These are phyloP conservation scores for Yamadazyma phyllophila DNA, from an alignment of 805 yeast genomes.

Conservation along the genomic window DNA sequence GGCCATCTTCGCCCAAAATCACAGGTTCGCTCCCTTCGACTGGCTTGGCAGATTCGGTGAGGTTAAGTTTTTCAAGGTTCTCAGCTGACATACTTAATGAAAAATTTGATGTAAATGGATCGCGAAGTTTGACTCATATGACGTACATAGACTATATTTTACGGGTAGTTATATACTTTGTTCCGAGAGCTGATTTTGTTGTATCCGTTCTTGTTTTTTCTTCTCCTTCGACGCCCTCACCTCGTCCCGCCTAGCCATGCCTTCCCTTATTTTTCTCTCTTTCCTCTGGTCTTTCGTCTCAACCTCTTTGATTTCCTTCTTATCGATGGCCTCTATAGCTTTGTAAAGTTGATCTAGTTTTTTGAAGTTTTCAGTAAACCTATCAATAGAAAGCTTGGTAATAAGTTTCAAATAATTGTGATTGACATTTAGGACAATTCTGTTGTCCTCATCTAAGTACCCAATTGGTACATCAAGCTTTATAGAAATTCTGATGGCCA, in stretches of 20 bases:
- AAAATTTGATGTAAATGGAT: conserved; percentile 3
- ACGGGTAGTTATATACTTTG: not conserved
- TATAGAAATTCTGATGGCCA: conserved; percentile 75
- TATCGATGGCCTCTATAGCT: conserved; percentile 36
- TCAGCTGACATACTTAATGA: conserved; percentile 17
- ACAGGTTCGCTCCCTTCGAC: conserved; percentile 12
- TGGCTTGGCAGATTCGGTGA: conserved; percentile 1
- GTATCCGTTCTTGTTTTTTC: not conserved
- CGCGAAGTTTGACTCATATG: not conserved
- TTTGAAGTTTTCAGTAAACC: conserved; percentile 63
- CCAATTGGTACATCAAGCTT: conserved; percentile 79
- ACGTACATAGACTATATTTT: not conserved
- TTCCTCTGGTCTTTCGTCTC: conserved; percentile 62
- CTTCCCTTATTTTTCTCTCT: conserved; percentile 52
- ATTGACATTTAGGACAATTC: conserved; percentile 45
- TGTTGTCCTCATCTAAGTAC: conserved; percentile 31
- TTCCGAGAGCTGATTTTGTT: not conserved
- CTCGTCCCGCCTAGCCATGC: conserved; percentile 36
- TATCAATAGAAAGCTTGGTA: conserved; percentile 54
- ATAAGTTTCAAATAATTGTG: conserved; percentile 50
- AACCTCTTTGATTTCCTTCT: not conserved
- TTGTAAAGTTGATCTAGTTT: conserved; percentile 51
- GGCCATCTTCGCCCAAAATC: conserved; percentile 67
- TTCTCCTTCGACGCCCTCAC: conserved; percentile 13
- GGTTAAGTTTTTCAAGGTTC: conserved; percentile 17